Evolutionary conservation across 1,284 basidiomycete species (phyloP), one percentile per base, ranked within the genome.

Genomic region (Exobasidium cylindrosporum): DNA sequence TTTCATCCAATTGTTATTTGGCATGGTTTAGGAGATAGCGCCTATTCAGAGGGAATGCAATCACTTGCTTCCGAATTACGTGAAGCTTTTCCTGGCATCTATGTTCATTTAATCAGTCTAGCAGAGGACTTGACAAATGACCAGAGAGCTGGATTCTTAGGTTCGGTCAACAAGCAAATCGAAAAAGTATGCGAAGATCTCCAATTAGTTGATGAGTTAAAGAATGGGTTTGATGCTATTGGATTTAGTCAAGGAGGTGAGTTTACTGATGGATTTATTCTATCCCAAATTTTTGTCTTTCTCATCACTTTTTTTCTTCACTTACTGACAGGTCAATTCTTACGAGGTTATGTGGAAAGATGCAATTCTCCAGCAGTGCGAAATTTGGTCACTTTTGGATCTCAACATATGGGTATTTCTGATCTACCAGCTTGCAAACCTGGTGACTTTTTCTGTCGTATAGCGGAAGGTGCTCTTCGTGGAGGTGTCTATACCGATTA

Each of bases 341-440:
- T 97, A 45, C 86, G 95, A 13, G 92, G 88, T 31, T 93, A 94
- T 68, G 87, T 91, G 17, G 90, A 97, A 78, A 84, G 87, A 53
- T 92, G 89, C 81, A 91, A 92, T 75, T 32, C 52, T 30, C 74
- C 64, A 52, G 62, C 57, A 23, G 73, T 70, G n/a, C 68, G 68
- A 62, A 82, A 83, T 13, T 86, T 98, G 66, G 87, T 98, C 66
- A 97, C 94, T 0, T 82, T 85, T 57, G 81, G 83, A 60, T 29
- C 52, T 49, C n/a, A 46, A 23, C 55, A 57, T 28, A 23, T 21
- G 44, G 91, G 91, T 45, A 84, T 93, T 43, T 86, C 89, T 14
- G 89, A 91, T 73, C 82, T 93, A n/a, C 89, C 91, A 0, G 66
- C 81, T 0, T 95, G 92, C 75, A 80, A 83, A 14, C 82, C 86